Evolutionary conservation across 306 rosid species (phyloP), one percentile per base, ranked within the genome.

Genomic region (Rosa lucieae): DNA sequence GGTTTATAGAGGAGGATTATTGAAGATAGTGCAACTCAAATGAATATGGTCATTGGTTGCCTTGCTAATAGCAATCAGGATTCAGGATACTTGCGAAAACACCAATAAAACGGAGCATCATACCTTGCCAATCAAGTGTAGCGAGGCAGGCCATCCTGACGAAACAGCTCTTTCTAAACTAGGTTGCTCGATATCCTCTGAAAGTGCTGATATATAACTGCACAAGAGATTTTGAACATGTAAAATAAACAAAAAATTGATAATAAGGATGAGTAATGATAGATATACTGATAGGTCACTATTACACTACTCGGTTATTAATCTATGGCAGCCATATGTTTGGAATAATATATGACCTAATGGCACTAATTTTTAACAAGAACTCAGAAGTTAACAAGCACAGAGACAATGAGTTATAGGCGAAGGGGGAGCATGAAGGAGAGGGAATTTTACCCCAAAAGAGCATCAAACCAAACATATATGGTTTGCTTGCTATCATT

Each of bases 381-480:
- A 66, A 58, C 52, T 26, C 21, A 35, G 4, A 47, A 56, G n/a
- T 51, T 65, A 48, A 62, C 42, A 46, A 79, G 76, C 68, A 53
- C 23, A 80, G 15, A 62, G 52, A 21, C 48, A 46, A 49, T 37
- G 47, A 74, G 75, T 67, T 23, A 26, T n/a, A 14, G 52, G 81
- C 52, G 53, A 65, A 67, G 72, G 0, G 0, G 29, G 11, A 20
- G 32, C 43, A 7, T 14, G 10, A 32, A 32, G 40, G 39, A 59
- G 52, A 72, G 66, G 56, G 65, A 70, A 73, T 8, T 82, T 81
- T 92, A 95, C 99, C 99, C 99, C 69, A 95, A 84, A 78, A 95
- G 85, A 82, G 99, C 99, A 87, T 95, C 99, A 87, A 95, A 95
- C 99, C 99, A 95, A 79, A 95, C 99, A 71, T 95, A 92, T 78